Evolutionary conservation across 371 early-diverging fungal species (phyloP), one percentile per base, ranked within the genome.

Genomic region (Apophysomyces trapeziformis): DNA sequence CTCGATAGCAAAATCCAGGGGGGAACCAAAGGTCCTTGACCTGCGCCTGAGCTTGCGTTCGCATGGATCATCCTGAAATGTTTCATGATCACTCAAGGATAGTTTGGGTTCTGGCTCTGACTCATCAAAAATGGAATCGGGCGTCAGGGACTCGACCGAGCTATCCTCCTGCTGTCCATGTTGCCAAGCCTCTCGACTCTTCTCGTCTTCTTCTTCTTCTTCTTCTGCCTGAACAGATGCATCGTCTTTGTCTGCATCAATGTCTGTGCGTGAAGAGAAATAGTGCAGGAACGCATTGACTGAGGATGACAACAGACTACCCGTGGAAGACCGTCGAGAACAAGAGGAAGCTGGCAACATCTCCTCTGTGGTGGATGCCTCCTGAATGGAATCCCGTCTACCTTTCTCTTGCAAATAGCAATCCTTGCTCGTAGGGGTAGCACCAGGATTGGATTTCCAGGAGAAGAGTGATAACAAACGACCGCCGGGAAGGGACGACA

Each of bases 401-500:
- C 9, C 54, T n/a, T 26, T 50, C 21, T 50, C 21, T 50, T 50
- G 18, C 2, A 9, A 9, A 7, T 21, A 16, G 12, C 18, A n/a
- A 13, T 21, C 13, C 18, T 38, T 38, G 18, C 57, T 57, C 14
- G 6, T 38, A 47, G 32, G 63, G 4, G 26, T 41, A 8, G 41
- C n/a, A 16, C 14, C 32, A 26, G 1, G 32, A 26, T 26, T 37
- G 5, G 65, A 60, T 57, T 58, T 65, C 67, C 78, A 72, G 37
- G 73, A 71, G 47, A 70, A 71, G 45, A 74, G 65, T 1, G 76
- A 74, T 14, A 75, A 47, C 32, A 77, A 60, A 41, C 56, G 65
- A 13, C 64, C 63, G 7, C 70, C 63, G 1, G 80, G 72, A 38
- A 79, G 67, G 36, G 74, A 76, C 7, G 79, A 69, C 43, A 73